Evolutionary conservation across 2,329 filamentous ascomycete genomes (phyloP).

Genomic region (Penicillium sclerotiorum): DNA sequence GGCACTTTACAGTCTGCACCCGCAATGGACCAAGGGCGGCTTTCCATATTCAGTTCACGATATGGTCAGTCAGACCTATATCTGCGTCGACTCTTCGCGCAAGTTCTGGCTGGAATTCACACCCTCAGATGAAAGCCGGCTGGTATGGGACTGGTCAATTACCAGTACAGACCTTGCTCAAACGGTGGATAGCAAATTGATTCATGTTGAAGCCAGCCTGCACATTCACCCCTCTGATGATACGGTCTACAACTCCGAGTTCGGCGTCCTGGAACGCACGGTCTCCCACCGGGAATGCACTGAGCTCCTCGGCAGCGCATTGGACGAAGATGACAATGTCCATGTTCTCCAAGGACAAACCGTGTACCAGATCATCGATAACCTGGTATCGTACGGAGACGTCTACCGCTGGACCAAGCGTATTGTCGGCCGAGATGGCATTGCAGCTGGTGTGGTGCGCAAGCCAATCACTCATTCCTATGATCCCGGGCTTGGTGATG

Average conservation of each 20-base stretch:
- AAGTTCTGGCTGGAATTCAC: background rate
- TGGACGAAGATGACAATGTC: background rate
- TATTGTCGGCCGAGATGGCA: background rate
- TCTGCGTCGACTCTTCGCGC: background rate
- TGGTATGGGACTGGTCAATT: background rate
- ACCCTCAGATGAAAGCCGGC: background rate
- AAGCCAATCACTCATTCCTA: background rate
- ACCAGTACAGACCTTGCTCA: background rate
- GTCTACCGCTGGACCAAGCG: background rate
- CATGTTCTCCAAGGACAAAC: background rate
- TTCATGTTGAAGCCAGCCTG: background rate
- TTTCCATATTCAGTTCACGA: background rate
- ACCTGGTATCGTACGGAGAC: background rate
- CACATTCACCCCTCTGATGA: background rate
- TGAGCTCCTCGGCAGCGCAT: background rate
- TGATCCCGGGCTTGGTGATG: background rate
- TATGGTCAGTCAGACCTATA: background rate
- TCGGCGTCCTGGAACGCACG: background rate
- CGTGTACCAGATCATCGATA: background rate
- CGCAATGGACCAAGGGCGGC: background rate
- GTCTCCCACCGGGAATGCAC: background rate
- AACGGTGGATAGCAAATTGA: background rate
- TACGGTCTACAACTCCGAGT: background rate
- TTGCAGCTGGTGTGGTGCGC: background rate
- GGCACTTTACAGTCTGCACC: background rate